Conservation (phyloP, 1,284 basidiomycete genomes). For the Rhodotorula sp. region DNA sequence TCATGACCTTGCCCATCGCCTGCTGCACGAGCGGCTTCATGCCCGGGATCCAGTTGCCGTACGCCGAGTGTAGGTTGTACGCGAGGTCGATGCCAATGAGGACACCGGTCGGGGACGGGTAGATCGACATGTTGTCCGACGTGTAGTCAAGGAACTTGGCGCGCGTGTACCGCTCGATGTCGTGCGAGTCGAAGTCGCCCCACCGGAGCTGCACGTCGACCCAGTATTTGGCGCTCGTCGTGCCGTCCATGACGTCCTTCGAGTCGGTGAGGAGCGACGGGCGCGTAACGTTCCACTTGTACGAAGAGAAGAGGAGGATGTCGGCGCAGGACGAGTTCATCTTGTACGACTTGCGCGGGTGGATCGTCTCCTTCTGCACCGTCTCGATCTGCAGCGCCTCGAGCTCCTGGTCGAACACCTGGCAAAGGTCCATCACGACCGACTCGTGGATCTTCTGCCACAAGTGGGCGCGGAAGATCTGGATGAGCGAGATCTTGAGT, state of each 20-base stretch:
- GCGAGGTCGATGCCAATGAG: constrained; percentile 98
- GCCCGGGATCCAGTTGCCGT: constrained; percentile 99
- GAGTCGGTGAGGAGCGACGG: constrained; percentile 94
- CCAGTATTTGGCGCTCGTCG: constrained; percentile 99
- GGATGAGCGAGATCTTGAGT: constrained; percentile 95
- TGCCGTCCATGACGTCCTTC: constrained; percentile 95
- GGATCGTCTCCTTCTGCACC: constrained; percentile 99
- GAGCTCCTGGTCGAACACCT: constrained; percentile 98
- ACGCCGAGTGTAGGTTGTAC: constrained; percentile 98
- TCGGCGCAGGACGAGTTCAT: constrained; percentile 97
- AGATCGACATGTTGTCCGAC: constrained; percentile 50
- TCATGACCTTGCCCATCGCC: constrained; percentile 99
- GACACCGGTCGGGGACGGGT: constrained; percentile 69
- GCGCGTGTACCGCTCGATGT: constrained; percentile 94
- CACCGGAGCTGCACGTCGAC: constrained; percentile 94
- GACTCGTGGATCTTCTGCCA: constrained; percentile 88
- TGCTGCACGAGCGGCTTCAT: constrained; percentile 97
- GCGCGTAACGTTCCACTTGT: constrained; percentile 92
- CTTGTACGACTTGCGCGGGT: constrained; percentile 98
- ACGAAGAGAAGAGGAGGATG: constrained; percentile 90
- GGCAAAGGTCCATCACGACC: constrained; percentile 74
- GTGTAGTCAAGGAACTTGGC: constrained; percentile 97
- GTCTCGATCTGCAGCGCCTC: constrained; percentile 99
- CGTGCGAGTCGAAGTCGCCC: constrained; percentile 99
- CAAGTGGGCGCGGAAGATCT: constrained; percentile 99